A percentile compares a stretch with the other conserved stretches of the same genome.
Evolutionary conservation across 768 basidiomycete species (phyloP).

Genomic region (Podaxis sp.): DNA sequence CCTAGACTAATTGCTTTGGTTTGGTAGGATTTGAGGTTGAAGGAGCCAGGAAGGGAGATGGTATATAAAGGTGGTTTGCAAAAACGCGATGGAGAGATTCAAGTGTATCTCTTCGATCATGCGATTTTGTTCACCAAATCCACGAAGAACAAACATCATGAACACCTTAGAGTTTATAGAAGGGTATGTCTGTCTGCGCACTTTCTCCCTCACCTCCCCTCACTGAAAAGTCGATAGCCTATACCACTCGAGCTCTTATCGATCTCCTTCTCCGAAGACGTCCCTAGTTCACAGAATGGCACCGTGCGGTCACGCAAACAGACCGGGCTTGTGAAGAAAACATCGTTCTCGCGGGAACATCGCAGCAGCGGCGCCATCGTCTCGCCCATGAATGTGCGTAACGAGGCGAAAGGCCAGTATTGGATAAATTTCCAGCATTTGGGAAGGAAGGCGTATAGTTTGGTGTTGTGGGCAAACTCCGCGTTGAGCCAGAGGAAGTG

Average conservation of each 20-base stretch:
- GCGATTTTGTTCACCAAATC: conserved; percentile 90
- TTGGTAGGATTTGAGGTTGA: conserved; percentile 75
- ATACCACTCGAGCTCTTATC: conserved; percentile 93
- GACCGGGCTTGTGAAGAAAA: conserved; percentile 47
- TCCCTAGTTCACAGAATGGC: conserved; percentile 22
- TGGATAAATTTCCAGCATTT: conserved; percentile 93
- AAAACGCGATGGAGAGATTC: conserved; percentile 87
- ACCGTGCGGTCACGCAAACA: conserved; percentile 37
- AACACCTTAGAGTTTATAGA: conserved; percentile 91
- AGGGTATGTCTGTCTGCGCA: conserved; percentile 54
- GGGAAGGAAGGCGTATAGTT: conserved; percentile 87
- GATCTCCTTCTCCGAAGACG: conserved; percentile 76
- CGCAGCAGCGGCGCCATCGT: conserved; percentile 39
- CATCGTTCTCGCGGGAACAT: conserved; percentile 39
- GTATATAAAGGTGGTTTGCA: conserved; percentile 89
- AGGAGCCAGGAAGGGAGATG: conserved; percentile 87
- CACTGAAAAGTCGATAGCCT: conserved; percentile 52
- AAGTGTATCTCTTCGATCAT: conserved; percentile 96
- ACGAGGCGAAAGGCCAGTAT: conserved; percentile 78
- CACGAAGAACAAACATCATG: conserved; percentile 83
- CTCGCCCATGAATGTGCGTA: conserved; percentile 52
- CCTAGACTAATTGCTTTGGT: conserved; percentile 3
- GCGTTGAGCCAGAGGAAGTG: conserved; percentile 87
- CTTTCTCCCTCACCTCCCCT: not conserved
- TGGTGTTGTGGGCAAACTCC: conserved; percentile 90